Percentiles rank a stretch among this genome's conserved stretches.
These are phyloP conservation scores for Groenewaldozyma tartarivorans DNA, from an alignment of 805 yeast species.

Conservation along the genomic window DNA sequence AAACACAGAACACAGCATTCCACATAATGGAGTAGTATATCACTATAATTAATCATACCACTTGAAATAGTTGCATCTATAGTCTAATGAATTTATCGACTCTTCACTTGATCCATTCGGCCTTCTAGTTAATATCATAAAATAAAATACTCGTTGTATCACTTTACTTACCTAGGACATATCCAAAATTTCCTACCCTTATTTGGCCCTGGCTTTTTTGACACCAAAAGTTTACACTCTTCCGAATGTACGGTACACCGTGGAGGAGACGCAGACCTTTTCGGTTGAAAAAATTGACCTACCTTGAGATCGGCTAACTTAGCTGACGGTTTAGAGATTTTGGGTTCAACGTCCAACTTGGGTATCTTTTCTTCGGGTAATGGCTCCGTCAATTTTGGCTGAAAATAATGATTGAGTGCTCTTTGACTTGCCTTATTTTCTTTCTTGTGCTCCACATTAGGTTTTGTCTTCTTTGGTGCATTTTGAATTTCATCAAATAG, in stretches of 20 bases:
- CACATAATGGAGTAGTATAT: no score
- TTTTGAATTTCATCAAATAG: neutral
- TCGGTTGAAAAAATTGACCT: no score
- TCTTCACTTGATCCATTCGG: slow-evolving; percentile 20
- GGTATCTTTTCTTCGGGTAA: neutral
- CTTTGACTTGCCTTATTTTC: neutral
- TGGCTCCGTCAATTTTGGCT: neutral
- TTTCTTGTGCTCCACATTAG: neutral
- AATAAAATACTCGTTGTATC: neutral
- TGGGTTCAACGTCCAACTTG: slow-evolving; percentile 1
- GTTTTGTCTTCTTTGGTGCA: neutral
- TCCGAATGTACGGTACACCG: slow-evolving; percentile 25
- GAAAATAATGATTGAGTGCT: slow-evolving; percentile 1
- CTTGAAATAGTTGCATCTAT: slow-evolving; percentile 26
- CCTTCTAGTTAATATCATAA: slow-evolving; percentile 6
- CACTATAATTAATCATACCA: slow-evolving; percentile 17
- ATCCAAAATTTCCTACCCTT: slow-evolving; percentile 32
- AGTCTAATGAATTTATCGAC: slow-evolving; percentile 9
- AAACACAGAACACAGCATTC: no score
- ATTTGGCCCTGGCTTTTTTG: slow-evolving; percentile 28
- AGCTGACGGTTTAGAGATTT: neutral
- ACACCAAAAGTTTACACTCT: slow-evolving; percentile 24
- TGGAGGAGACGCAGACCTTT: slow-evolving; percentile 22
- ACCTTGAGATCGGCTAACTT: no score
- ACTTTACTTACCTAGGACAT: slow-evolving; percentile 19